Conservation (phyloP, 1,284 basidiomycete species). For the Meira nashicola region DNA sequence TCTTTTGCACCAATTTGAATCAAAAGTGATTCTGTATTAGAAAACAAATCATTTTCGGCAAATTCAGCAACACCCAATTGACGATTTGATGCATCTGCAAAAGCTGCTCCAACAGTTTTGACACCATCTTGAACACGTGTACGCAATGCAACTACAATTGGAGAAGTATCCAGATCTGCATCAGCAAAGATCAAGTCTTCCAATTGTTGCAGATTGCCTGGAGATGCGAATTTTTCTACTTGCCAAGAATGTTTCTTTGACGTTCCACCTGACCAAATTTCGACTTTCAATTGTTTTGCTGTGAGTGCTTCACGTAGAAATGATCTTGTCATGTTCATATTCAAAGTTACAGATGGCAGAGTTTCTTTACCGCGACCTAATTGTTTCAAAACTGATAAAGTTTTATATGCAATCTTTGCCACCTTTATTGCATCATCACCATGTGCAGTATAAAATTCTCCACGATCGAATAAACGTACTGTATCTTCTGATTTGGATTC, state of each 20-base stretch:
- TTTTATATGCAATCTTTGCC: slow-evolving; percentile 66
- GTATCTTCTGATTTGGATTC: slow-evolving; percentile 30
- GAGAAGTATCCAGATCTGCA: slow-evolving; percentile 75
- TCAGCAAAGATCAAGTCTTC: slow-evolving; percentile 88
- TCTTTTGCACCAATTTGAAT: slow-evolving; percentile 97
- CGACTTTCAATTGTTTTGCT: slow-evolving; percentile 81
- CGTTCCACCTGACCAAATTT: slow-evolving; percentile 65
- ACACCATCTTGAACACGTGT: slow-evolving; percentile 62
- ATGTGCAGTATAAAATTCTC: slow-evolving; percentile 80
- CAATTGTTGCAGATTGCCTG: slow-evolving; percentile 86
- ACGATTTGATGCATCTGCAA: slow-evolving; percentile 59
- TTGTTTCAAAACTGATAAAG: slow-evolving; percentile 49
- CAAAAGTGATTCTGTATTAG: slow-evolving; percentile 90
- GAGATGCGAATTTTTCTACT: slow-evolving; percentile 77
- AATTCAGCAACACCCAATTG: slow-evolving; percentile 72
- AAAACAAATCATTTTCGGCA: slow-evolving; percentile 90
- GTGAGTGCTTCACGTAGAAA: slow-evolving; percentile 88
- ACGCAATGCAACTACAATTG: slow-evolving; percentile 86
- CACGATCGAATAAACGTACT: slow-evolving; percentile 48
- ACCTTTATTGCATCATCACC: slow-evolving; percentile 83
- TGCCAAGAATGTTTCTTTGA: slow-evolving; percentile 65
- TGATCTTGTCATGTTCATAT: slow-evolving; percentile 72
- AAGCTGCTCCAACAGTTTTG: slow-evolving; percentile 59
- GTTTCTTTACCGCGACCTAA: slow-evolving; percentile 27
- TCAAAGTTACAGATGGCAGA: slow-evolving; percentile 65